These are phyloP conservation scores for Mortierella sp. DNA, from an alignment of 371 early-diverging fungal genomes.

Conservation along the genomic window DNA sequence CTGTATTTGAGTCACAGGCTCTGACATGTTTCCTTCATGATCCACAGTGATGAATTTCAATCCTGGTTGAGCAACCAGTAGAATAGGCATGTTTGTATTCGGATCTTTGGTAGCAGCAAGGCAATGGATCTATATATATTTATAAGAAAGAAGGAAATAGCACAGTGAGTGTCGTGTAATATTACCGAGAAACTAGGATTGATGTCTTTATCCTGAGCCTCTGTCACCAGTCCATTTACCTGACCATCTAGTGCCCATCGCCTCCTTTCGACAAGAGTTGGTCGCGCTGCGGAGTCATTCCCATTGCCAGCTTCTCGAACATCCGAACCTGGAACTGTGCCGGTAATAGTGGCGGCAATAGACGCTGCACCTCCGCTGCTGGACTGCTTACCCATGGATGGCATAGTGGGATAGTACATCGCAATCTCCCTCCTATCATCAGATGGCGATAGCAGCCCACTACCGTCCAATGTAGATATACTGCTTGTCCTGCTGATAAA, in stretches of 20 bases:
- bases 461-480: constrained; percentile 48
- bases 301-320: constrained; percentile 8
- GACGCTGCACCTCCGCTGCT: constrained; percentile 7
- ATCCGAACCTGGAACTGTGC: constrained; percentile 5
- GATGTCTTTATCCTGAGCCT: not conserved
- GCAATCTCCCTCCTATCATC: constrained; percentile 44
- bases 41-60: constrained; percentile 73
- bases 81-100: constrained; percentile 54
- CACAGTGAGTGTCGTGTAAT: not conserved
- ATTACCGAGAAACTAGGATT: not conserved
- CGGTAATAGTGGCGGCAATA: not conserved
- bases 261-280: constrained; percentile 61
- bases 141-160: not conserved
- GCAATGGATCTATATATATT: constrained; percentile 32
- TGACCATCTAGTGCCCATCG: constrained; percentile 75
- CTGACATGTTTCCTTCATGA: constrained; percentile 66
- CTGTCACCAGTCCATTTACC: constrained; percentile 36
- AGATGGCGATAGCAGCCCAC: constrained; percentile 46
- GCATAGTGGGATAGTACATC: constrained; percentile 43
- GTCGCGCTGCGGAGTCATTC: constrained; percentile 14
- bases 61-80: constrained; percentile 74
- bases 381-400: constrained; percentile 22
- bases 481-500: constrained; percentile 46
- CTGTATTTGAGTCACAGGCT: constrained; percentile 46
- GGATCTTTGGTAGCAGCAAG: constrained; percentile 44